phyloP scores from a whole-genome alignment of 352 stramenopile genomes.

The Blastocystis sp. region DNA sequence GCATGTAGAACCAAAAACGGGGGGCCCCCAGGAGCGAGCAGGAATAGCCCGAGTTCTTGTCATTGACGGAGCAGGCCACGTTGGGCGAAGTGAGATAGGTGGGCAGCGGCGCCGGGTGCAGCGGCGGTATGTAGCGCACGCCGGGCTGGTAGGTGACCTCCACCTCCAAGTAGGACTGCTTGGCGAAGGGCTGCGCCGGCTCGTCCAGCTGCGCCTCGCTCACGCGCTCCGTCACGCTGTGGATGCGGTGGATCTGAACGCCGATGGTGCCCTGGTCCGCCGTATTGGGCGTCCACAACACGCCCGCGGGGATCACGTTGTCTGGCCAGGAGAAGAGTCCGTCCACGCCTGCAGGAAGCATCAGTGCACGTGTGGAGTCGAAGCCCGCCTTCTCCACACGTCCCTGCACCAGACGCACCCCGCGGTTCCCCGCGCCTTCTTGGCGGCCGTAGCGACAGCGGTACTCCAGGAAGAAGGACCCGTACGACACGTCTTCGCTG shows the following conservation, averaged over 20 bases:
- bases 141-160: constrained; percentile 29
- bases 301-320: constrained; percentile 32
- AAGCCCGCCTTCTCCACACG: constrained; percentile 39
- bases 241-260: constrained; percentile 25
- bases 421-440: constrained; percentile 32
- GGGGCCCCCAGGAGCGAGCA: constrained; percentile 32
- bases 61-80: constrained; percentile 41
- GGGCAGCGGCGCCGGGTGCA: constrained; percentile 8
- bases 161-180: constrained; percentile 43
- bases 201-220: constrained; percentile 42
- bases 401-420: constrained; percentile 36
- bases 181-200: constrained; percentile 46
- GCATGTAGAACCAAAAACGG: constrained; percentile 65
- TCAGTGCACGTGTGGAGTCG: background rate
- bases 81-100: constrained; percentile 36
- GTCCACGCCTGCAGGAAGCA: constrained; percentile 36
- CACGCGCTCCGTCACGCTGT: constrained; percentile 11
- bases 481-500: constrained; percentile 30
- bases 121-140: constrained; percentile 36
- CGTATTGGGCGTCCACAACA: constrained; percentile 5
- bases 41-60: constrained; percentile 6
- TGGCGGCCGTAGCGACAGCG: constrained; percentile 37
- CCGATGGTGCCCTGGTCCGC: constrained; percentile 54
- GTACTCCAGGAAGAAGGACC: constrained; percentile 66
- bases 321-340: constrained; percentile 33